Conservation (phyloP, 2,329 filamentous ascomycete genomes). For the Nannizzia gypsea region DNA sequence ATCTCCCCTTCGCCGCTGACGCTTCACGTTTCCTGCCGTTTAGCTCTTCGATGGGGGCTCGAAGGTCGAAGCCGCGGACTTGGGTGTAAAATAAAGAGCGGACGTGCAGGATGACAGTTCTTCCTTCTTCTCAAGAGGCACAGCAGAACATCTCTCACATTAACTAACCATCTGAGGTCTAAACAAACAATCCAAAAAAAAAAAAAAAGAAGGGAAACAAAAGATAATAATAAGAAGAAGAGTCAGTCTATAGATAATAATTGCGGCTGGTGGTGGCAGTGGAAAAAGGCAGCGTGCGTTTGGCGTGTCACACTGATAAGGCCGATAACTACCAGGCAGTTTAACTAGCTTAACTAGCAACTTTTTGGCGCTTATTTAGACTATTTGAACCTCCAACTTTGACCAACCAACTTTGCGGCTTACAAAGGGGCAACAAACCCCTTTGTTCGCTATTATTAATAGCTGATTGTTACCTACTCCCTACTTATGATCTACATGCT, state of each 20-base stretch:
- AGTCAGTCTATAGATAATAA: neutral
- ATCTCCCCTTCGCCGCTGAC: neutral
- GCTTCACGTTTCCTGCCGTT: neutral
- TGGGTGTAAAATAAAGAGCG: neutral
- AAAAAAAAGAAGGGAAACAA: neutral
- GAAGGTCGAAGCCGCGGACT: neutral
- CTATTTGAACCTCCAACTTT: too few relatives aligned
- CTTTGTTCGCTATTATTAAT: neutral
- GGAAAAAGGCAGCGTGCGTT: neutral
- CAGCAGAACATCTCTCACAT: neutral
- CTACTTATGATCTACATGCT: neutral
- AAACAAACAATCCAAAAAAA: neutral
- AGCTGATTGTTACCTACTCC: neutral
- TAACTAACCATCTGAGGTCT: neutral
- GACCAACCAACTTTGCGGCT: neutral
- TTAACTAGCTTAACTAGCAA: neutral
- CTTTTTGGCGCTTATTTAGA: too few relatives aligned
- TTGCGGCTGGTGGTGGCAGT: neutral
- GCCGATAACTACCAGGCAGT: conserved; percentile 1
- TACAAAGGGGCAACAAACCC: neutral
- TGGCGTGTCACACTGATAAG: neutral
- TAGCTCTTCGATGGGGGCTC: neutral
- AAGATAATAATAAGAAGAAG: neutral
- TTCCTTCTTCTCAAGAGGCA: neutral
- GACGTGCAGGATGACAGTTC: neutral